Percentiles rank a stretch among this genome's conserved stretches.
These are phyloP conservation scores for Eryngium alpinum DNA, from an alignment of 140 eudicot species.

Conservation along the genomic window DNA sequence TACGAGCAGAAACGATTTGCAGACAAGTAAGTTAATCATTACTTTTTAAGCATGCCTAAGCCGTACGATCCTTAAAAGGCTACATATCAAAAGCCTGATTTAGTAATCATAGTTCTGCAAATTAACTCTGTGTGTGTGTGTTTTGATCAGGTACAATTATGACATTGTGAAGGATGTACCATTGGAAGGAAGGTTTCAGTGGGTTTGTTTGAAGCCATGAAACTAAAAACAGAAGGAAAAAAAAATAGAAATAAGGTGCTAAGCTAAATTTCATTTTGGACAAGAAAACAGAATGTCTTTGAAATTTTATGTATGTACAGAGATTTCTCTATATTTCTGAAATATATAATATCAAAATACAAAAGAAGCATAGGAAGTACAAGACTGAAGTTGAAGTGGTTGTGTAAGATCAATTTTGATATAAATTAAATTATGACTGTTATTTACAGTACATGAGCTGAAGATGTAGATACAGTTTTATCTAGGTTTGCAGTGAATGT, in stretches of 20 bases:
- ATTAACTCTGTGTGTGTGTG: neutral
- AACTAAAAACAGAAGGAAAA: neutral
- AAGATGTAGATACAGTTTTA: neutral
- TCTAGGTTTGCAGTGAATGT: neutral
- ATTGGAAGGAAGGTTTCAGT: slow-evolving; percentile 70
- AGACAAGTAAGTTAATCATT: slow-evolving; percentile 45
- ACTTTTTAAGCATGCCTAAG: neutral
- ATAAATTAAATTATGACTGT: neutral
- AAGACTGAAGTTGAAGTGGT: neutral
- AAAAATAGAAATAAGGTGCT: too few species aligned
- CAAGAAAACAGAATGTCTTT: too few species aligned
- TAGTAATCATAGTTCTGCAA: neutral
- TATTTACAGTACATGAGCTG: neutral
- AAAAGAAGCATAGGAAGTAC: neutral
- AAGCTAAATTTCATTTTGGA: too few species aligned
- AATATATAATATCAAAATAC: neutral
- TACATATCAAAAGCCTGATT: neutral
- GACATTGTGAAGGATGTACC: slow-evolving; percentile 75
- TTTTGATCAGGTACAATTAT: slow-evolving; percentile 59
- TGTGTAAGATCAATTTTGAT: neutral
- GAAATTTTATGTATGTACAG: neutral
- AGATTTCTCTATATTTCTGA: neutral
- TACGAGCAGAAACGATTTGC: slow-evolving; percentile 48
- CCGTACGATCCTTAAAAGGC: neutral
- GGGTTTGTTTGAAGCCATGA: slow-evolving; percentile 43